A percentile compares a stretch with the other conserved stretches of the same genome.
Evolutionary conservation across 2,329 filamentous ascomycete genomes (phyloP).

Genomic region (Chalaropsis thielavioides): DNA sequence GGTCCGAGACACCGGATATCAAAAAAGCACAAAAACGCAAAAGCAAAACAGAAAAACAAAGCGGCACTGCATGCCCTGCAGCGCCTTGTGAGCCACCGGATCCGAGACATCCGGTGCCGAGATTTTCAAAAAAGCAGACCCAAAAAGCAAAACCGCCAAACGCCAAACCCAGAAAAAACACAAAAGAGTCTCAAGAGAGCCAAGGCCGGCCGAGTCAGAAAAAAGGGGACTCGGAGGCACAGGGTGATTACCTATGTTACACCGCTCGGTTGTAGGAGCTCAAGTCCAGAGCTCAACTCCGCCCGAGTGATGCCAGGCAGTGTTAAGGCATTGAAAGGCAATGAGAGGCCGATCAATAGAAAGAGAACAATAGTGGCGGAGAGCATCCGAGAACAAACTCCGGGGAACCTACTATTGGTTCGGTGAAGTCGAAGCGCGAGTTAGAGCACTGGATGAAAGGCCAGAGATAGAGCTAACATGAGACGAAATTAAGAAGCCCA

Average conservation of each 20-base stretch:
- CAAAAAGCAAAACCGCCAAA: not conserved
- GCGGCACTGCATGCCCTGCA: not conserved
- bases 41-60: not conserved
- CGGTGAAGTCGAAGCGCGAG: not conserved
- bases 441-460: not conserved
- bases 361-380: not conserved
- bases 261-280: not conserved
- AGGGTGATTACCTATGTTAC: not conserved
- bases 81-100: not conserved
- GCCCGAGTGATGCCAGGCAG: not conserved
- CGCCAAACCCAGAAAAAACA: not conserved
- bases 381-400: not conserved
- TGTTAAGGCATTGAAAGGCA: not conserved
- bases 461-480: not conserved
- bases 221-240: not conserved
- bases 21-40: not conserved
- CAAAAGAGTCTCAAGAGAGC: not conserved
- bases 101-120: not conserved
- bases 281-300: not conserved
- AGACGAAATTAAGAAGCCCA: not conserved
- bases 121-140: not conserved
- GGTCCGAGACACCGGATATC: not conserved
- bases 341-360: not conserved
- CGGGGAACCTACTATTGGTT: not conserved
- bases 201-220: not conserved